Base-by-base conservation (phyloP, 441 rosid species). In the Viola pubescens region DNA sequence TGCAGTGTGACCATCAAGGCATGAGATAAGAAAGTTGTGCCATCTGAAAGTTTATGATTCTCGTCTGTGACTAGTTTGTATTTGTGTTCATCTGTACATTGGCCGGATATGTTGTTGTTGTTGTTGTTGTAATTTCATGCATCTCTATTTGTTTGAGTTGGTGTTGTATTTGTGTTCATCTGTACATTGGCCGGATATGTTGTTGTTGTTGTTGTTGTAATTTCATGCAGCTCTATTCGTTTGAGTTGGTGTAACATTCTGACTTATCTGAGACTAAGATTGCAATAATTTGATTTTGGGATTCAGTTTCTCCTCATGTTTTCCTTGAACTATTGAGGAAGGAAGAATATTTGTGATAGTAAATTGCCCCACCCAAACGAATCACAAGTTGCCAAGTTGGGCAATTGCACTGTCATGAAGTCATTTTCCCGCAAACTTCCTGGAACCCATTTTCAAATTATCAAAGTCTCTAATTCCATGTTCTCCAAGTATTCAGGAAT, bases 1-100 rank as follows among this genome's bases (percentile, higher is more conserved):
- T 88, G 92, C 81, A 77, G 88, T 62, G 94, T 90, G 66, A 90
- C 97, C 42, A 80, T 90, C 73, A 81, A 72, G 74, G 85, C 87
- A 46, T 94, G 87, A 87, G 54, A 49, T 19, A 40, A 0, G n/a
- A 40, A 55, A 12, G 53, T 49, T 5, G 37, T 34, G 41, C 5
- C 7, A 9, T 46, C 4, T 46, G 49, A 26, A 26, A 26, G 3
- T 46, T 4, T 46, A 46, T 9, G 3, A 9, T 46, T 6, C n/a
- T 9, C n/a, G 11, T 9, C n/a, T 4, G 1, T 0, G n/a, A 52
- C 13, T 3, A 7, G 41, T 48, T 5, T 48, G 52, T 48, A 48
- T 49, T 48, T n/a, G 6, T 50, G 16, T 42, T 11, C 54, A 54
- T 66, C 54, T 12, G 7, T 19, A 39, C 37, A 5, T 63, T 42